These are phyloP conservation scores for Penicillium steckii DNA, from an alignment of 495 filamentous ascomycete species.

Conservation along the genomic window DNA sequence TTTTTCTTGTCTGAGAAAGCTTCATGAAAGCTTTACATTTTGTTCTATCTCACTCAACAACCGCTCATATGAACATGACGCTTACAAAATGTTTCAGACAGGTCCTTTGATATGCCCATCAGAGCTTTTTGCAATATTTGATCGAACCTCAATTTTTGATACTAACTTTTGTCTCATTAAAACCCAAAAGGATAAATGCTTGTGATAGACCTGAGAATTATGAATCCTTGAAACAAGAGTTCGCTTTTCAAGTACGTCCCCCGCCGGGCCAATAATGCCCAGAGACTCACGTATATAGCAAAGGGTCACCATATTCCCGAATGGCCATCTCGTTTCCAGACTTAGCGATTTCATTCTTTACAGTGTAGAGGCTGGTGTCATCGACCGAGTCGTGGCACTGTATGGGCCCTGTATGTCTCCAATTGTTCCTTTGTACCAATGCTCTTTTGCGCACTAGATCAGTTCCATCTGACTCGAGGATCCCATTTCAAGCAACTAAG, in stretches of 20 bases:
- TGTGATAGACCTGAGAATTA: slow-evolving; percentile 88
- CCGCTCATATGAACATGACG: slow-evolving; percentile 5
- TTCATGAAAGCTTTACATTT: slow-evolving; percentile 7
- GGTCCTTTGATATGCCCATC: too few species aligned
- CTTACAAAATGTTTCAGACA: slow-evolving; percentile 8
- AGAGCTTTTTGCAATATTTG: slow-evolving; percentile 8
- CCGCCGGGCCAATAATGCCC: slow-evolving; percentile 35
- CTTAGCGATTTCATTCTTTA: slow-evolving; percentile 97
- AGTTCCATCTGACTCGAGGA: slow-evolving; percentile 28
- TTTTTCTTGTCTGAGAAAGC: slow-evolving; percentile 73
- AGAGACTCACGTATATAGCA: slow-evolving; percentile 46
- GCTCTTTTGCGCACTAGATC: neutral
- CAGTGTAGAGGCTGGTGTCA: slow-evolving; percentile 89
- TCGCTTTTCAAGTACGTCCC: slow-evolving; percentile 64
- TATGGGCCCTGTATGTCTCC: slow-evolving; percentile 84
- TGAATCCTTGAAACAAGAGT: slow-evolving; percentile 73
- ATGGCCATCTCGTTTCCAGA: slow-evolving; percentile 93
- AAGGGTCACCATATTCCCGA: slow-evolving; percentile 65
- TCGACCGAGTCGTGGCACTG: slow-evolving; percentile 76
- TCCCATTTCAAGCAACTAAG: slow-evolving; percentile 71
- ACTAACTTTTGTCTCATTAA: slow-evolving; percentile 30
- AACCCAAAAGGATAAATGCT: slow-evolving; percentile 92
- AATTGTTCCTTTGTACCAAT: slow-evolving; percentile 14
- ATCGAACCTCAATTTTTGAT: slow-evolving; percentile 1
- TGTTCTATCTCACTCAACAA: slow-evolving; percentile 5